A percentile compares a stretch with the other conserved stretches of the same genome.
Conservation (phyloP, 2,329 filamentous ascomycete species). For the Penicillium sp. region DNA sequence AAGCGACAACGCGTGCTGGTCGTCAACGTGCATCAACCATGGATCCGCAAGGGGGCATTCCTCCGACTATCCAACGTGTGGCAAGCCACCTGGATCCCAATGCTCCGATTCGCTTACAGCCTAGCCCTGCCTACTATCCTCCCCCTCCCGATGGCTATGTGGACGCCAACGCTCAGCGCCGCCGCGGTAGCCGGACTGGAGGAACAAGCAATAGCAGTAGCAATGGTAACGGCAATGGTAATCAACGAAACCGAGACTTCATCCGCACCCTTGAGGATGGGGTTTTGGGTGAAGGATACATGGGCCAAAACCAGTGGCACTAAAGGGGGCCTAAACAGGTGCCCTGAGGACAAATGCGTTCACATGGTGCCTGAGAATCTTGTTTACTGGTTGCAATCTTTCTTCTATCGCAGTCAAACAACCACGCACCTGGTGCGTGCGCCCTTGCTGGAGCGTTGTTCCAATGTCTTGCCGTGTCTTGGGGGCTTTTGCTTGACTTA, state of each 20-base stretch:
- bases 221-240: constrained; percentile 45
- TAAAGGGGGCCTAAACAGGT: constrained; percentile 34
- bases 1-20: constrained; percentile 73
- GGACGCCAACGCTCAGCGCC: constrained; percentile 66
- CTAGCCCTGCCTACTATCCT: constrained; percentile 95
- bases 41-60: constrained; percentile 93
- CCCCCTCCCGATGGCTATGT: constrained; percentile 82
- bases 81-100: constrained; percentile 95
- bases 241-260: constrained; percentile 72
- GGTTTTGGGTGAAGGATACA: constrained; percentile 89
- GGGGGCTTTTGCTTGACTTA: neutral
- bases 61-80: constrained; percentile 87
- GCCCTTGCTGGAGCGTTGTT: neutral
- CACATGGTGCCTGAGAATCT: constrained; percentile 3
- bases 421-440: constrained; percentile 4
- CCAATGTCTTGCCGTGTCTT: neutral
- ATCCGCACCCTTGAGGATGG: constrained; percentile 93
- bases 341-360: neutral
- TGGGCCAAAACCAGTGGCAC: constrained; percentile 74
- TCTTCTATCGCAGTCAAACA: constrained; percentile 6
- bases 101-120: constrained; percentile 89
- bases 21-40: constrained; percentile 93
- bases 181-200: constrained; percentile 71
- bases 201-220: neutral
- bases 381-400: constrained; percentile 1